Conservation (phyloP, 495 filamentous ascomycete species). For the Daldinia childiae region DNA sequence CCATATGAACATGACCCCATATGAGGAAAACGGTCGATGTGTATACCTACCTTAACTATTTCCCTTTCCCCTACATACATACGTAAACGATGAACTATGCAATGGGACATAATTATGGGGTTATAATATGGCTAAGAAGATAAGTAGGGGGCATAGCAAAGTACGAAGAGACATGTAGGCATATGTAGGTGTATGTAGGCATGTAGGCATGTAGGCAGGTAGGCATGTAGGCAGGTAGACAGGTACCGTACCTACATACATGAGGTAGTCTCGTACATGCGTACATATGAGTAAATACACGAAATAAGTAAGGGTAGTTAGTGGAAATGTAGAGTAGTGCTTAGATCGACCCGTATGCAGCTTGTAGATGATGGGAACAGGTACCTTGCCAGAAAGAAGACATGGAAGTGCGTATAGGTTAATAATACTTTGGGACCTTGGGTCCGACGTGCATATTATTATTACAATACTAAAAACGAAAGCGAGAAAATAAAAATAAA, state of each 20-base stretch:
- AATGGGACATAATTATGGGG: conserved; percentile 47
- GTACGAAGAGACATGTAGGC: conserved; percentile 23
- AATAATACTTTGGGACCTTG: conserved; percentile 17
- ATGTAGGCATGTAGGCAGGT: conserved; percentile 16
- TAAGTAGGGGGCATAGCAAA: conserved; percentile 35
- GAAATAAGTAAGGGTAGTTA: conserved; percentile 33
- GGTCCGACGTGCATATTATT: conserved; percentile 32
- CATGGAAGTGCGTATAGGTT: conserved; percentile 11
- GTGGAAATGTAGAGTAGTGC: conserved; percentile 32
- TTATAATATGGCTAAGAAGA: conserved; percentile 44
- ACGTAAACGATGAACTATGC: conserved; percentile 42
- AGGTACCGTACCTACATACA: conserved; percentile 8
- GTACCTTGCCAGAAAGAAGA: conserved; percentile 32
- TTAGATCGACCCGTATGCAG: conserved; percentile 45
- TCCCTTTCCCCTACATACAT: conserved; percentile 32
- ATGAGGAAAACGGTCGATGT: conserved; percentile 39
- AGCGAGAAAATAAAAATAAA: neutral
- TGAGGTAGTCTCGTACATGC: conserved; percentile 11
- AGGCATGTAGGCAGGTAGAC: conserved; percentile 15
- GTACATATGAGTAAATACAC: conserved; percentile 21
- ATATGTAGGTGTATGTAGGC: conserved; percentile 24
- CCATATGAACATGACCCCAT: conserved; percentile 50
- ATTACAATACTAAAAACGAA: conserved; percentile 8
- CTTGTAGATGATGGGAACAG: conserved; percentile 38
- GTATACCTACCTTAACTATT: conserved; percentile 28